phyloP scores from a whole-genome alignment of 345 rosid genomes.

The Chamaenerion angustifolium region DNA sequence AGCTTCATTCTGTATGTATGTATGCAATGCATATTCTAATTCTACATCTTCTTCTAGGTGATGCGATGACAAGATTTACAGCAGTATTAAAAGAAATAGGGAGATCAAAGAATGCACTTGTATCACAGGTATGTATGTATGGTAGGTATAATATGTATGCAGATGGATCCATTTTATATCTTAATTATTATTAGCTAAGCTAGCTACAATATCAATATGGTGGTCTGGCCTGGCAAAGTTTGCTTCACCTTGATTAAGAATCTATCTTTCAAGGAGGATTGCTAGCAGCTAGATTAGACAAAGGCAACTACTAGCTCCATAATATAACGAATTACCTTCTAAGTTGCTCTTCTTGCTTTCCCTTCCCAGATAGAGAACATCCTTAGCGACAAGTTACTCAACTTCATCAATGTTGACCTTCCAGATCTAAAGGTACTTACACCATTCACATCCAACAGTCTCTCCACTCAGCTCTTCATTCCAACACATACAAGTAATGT shows the following conservation, averaged over 20 bases:
- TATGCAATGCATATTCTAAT: background rate
- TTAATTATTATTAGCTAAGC: too few relatives aligned
- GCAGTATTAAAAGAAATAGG: conserved; percentile 94
- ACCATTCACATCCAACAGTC: too few relatives aligned
- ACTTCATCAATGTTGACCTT: conserved; percentile 71
- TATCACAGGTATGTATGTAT: conserved; percentile 54
- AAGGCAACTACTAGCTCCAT: too few relatives aligned
- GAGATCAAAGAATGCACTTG: conserved; percentile 87
- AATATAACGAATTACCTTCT: too few relatives aligned
- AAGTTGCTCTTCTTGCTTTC: background rate
- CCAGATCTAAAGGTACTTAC: conserved; percentile 66
- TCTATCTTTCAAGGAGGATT: too few relatives aligned
- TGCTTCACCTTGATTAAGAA: too few relatives aligned
- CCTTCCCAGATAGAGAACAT: conserved; percentile 66
- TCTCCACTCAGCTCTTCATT: background rate
- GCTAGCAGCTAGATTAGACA: too few relatives aligned
- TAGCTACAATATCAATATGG: too few relatives aligned
- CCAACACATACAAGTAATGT: too few relatives aligned
- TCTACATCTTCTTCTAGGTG: conserved; percentile 23
- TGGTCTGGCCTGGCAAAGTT: too few relatives aligned
- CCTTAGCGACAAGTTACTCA: conserved; percentile 81
- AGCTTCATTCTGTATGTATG: background rate
- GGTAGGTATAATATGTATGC: background rate
- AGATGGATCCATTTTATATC: background rate
- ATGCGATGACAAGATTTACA: conserved; percentile 96